A percentile compares a stretch with the other conserved stretches of the same genome.
These are phyloP conservation scores for Taxawa tesnikishii DNA, from an alignment of 2,329 filamentous ascomycete species.

Conservation along the genomic window DNA sequence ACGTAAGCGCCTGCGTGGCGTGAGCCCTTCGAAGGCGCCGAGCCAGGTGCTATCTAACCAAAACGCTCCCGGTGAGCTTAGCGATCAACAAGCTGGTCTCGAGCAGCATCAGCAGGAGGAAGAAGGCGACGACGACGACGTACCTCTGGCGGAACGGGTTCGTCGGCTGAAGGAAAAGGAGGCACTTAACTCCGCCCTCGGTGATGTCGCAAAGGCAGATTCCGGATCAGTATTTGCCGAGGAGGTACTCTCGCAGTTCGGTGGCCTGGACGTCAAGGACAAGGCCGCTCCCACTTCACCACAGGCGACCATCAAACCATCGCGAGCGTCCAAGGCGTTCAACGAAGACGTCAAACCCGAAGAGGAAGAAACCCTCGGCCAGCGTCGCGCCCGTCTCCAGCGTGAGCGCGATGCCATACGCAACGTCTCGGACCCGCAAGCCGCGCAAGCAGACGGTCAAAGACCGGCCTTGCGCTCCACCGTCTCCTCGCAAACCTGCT, in stretches of 20 bases:
- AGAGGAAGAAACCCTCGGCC: conserved; percentile 68
- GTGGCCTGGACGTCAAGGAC: conserved; percentile 42
- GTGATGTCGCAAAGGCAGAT: conserved; percentile 28
- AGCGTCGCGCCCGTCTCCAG: conserved; percentile 62
- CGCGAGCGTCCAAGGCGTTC: neutral
- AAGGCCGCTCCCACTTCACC: neutral
- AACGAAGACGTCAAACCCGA: conserved; percentile 9
- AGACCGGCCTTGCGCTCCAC: conserved; percentile 24
- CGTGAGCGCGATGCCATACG: conserved; percentile 46
- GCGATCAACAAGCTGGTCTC: no score
- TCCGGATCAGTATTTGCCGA: conserved; percentile 44
- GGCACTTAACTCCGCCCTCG: conserved; percentile 30
- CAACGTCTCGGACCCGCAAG: conserved; percentile 2
- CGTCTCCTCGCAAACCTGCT: conserved; percentile 52
- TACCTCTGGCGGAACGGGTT: conserved; percentile 56
- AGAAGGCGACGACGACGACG: conserved; percentile 42
- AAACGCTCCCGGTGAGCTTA: conserved; percentile 15
- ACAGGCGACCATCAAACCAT: neutral
- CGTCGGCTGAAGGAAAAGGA: conserved; percentile 51
- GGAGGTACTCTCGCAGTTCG: conserved; percentile 59
- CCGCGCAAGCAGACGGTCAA: conserved; percentile 1
- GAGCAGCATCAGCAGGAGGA: conserved; percentile 25
- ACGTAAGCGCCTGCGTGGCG: conserved; percentile 60
- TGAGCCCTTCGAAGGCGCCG: no score
- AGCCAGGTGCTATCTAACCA: no score